A percentile compares a stretch with the other conserved stretches of the same genome.
phyloP scores from a whole-genome alignment of 352 stramenopile genomes.

The Phytophthora pinifolia region DNA sequence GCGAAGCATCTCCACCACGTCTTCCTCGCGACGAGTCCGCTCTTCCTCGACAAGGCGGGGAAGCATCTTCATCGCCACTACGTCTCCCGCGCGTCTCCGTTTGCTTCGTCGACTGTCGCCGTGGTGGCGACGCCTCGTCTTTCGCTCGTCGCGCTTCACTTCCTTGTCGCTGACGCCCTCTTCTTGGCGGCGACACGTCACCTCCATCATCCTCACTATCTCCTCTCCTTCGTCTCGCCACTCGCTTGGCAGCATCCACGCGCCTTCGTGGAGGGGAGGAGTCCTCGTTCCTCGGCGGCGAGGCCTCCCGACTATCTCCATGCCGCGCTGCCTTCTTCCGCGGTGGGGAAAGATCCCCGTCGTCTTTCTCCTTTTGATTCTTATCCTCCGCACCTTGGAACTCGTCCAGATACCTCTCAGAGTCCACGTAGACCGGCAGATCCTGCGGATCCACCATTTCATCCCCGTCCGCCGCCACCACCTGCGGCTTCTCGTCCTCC shows the following conservation, averaged over 20 bases:
- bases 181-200: constrained; percentile 35
- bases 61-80: constrained; percentile 21
- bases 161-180: not conserved
- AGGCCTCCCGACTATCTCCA: constrained; percentile 29
- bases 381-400: constrained; percentile 33
- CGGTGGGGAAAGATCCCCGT: constrained; percentile 51
- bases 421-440: constrained; percentile 73
- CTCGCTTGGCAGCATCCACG: not conserved
- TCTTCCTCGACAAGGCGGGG: constrained; percentile 9
- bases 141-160: constrained; percentile 10
- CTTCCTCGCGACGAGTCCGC: not conserved
- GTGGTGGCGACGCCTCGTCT: constrained; percentile 23
- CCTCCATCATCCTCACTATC: constrained; percentile 2
- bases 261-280: constrained; percentile 32
- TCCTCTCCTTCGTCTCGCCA: constrained; percentile 9
- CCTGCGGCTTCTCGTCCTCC: constrained; percentile 41
- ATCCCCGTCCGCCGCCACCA: constrained; percentile 47
- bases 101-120: not conserved
- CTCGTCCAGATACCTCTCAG: constrained; percentile 61
- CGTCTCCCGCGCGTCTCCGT: constrained; percentile 1
- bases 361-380: constrained; percentile 16
- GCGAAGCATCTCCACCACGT: constrained; percentile 15
- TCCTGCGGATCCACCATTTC: constrained; percentile 61
- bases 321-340: constrained; percentile 32
- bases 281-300: constrained; percentile 33